Base-by-base conservation (phyloP, 1,284 basidiomycete species). In the Tilletia setariae region DNA sequence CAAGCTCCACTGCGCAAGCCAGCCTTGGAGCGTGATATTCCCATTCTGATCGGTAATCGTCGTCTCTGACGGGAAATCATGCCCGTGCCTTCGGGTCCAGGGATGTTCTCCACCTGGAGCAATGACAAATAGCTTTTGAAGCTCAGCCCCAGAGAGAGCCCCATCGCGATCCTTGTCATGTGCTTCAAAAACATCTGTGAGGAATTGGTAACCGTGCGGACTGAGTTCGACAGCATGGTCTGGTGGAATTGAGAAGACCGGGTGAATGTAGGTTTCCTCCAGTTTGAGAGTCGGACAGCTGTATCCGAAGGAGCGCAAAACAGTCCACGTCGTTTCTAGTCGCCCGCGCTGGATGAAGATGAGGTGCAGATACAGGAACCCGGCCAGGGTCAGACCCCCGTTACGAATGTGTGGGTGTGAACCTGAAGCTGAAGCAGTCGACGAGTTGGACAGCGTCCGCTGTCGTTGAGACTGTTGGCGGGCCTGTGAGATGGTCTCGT, bases 1-100 rank as follows among this genome's bases (percentile, higher is more conserved):
- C 94, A 98, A 97, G 81, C 92, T 96, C 95, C 95, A 98, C 82
- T 98, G 94, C 28, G 95, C 95, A 19, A 98, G 85, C 95, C 95
- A 98, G 7, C 93, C 93, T 84, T 98, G 95, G 63, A 98, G 84
- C 19, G 95, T 98, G 16, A 98, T 92, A 11, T 91, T 89, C 9
- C 93, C 94, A 51, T 88, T 86, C 79, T 95, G 94, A 77, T 94
- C 91, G 13, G 93, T 91, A 63, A 94, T 87, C 1, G 93, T 95
- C 1, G 90, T 94, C 76, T 93, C 91, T 16, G 69, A 28, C 13
- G 80, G 80, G 70, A 82, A 82, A 61, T 74, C 72, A 1, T 68
- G 70, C 23, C 73, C 74, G 16, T 74, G 70, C 21, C 56, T 13
- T 6, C 56, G 56, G 3, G 30, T 23, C 79, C 79, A 82, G 19